Base-by-base conservation (phyloP, 192 early-diverging fungal genomes). In the Paraglomus brasilianum region DNA sequence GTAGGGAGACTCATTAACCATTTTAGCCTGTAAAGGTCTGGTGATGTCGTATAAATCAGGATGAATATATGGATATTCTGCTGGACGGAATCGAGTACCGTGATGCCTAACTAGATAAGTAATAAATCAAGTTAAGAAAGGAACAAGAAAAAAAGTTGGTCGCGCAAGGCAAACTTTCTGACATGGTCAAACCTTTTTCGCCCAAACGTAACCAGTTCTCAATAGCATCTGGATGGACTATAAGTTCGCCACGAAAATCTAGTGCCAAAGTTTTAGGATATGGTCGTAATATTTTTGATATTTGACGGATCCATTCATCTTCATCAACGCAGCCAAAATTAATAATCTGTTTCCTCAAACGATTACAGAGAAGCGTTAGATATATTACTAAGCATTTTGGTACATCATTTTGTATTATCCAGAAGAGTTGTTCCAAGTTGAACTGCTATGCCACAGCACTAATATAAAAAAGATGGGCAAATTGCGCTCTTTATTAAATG, bases 51-150 rank as follows among this genome's bases (percentile, higher is more conserved):
- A 58, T 15, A 69, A 39, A 38, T 69, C 44, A 21, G 41, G 53
- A 38, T 69, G 43, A 10, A 58, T 59, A n/a, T 50, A 69, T 19
- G 67, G 53, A 53, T 69, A 69, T 69, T 69, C 67, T 17, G 38
- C 24, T 13, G 67, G 67, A 69, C 58, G 55, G 7, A 69, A 69
- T 48, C 58, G 56, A 4, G 58, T 69, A 19, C 41, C 67, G 13
- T 24, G 56, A 39, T 38, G n/a, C 38, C 41, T 17, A 47, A 69
- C 66, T 68, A 39, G 42, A 38, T 30, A 19, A 50, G 4, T 41
- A 52, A 41, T 47, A 21, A 43, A 21, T 10, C 5, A 30, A 30
- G 17, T 15, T 21, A 44, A 64, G 62, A 44, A 44, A 11, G 17
- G 11, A 19, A 66, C 30, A 24, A 15, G 11, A 47, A 30, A 30